These are phyloP conservation scores for Amniculicola lignicola DNA, from an alignment of 495 filamentous ascomycete genomes.

Conservation along the genomic window DNA sequence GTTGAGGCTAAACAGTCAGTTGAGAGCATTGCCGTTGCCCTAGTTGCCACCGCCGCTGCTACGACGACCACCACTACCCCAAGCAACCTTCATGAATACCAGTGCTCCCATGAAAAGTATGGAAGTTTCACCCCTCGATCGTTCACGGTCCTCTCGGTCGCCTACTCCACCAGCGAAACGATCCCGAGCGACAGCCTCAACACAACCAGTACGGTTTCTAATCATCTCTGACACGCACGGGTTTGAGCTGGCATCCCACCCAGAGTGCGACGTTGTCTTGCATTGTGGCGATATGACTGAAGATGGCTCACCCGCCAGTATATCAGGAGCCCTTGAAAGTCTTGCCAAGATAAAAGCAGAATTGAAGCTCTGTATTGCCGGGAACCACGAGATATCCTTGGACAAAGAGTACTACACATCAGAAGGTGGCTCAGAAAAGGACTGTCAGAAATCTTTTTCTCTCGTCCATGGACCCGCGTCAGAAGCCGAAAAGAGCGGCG, in stretches of 20 bases:
- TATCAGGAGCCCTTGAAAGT: background rate
- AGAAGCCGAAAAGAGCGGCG: constrained; percentile 2
- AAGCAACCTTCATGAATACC: background rate
- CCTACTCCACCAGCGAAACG: background rate
- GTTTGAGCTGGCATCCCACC: background rate
- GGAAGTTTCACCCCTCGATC: background rate
- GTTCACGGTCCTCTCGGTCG: constrained; percentile 2
- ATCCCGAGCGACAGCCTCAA: background rate
- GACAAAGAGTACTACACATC: constrained; percentile 16
- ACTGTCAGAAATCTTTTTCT: constrained; percentile 8
- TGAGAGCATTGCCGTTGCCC: background rate
- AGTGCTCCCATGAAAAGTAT: too few species aligned
- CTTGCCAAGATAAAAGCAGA: constrained; percentile 14
- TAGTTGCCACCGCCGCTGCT: background rate
- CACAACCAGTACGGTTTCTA: constrained; percentile 12
- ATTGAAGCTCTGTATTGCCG: constrained; percentile 28
- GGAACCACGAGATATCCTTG: constrained; percentile 31
- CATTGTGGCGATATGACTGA: constrained; percentile 33
- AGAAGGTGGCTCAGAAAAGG: constrained; percentile 10
- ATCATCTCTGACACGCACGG: constrained; percentile 30
- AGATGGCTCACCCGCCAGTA: constrained; percentile 8
- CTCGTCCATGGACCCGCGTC: constrained; percentile 6
- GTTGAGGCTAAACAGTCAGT: too few species aligned
- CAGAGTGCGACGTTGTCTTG: constrained; percentile 25
- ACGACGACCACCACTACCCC: background rate